Conservation (phyloP, 768 basidiomycete genomes). For the Boletales sp. region DNA sequence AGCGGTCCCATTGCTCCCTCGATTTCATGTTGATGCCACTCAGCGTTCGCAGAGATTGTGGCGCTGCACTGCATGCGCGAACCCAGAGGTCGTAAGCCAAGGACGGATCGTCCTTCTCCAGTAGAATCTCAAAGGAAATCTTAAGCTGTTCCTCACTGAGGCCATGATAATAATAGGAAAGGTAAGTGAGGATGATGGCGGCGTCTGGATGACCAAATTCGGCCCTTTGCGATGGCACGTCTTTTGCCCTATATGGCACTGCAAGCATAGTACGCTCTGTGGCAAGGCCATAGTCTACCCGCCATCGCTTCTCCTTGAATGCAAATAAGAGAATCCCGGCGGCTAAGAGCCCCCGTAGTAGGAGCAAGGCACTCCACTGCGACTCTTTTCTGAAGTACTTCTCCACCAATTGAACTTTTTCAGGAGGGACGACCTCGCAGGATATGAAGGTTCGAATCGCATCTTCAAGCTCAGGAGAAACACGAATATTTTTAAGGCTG, state of each 20-base stretch:
- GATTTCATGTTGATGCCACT: slow-evolving; percentile 27
- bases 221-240: slow-evolving; percentile 20
- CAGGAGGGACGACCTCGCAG: neutral
- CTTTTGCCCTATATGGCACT: slow-evolving; percentile 29
- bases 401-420: neutral
- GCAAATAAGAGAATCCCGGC: slow-evolving; percentile 20
- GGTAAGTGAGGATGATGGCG: slow-evolving; percentile 11
- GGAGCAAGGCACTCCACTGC: slow-evolving; percentile 13
- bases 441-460: slow-evolving; percentile 11
- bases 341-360: slow-evolving; percentile 24
- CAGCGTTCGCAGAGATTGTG: slow-evolving; percentile 11
- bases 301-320: slow-evolving; percentile 24
- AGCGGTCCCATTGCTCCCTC: slow-evolving; percentile 7
- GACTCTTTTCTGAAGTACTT: neutral
- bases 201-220: slow-evolving; percentile 30
- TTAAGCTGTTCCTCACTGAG: slow-evolving; percentile 16
- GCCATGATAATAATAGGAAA: slow-evolving; percentile 25
- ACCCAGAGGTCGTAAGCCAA: slow-evolving; percentile 21
- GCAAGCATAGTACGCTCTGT: slow-evolving; percentile 18
- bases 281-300: slow-evolving; percentile 24
- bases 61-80: slow-evolving; percentile 4
- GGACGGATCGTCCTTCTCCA: slow-evolving; percentile 18
- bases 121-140: slow-evolving; percentile 13
- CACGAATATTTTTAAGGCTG: slow-evolving; percentile 2
- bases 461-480: neutral